Conservation (phyloP, 2,329 filamentous ascomycete genomes). For the Talaromyces sp. region DNA sequence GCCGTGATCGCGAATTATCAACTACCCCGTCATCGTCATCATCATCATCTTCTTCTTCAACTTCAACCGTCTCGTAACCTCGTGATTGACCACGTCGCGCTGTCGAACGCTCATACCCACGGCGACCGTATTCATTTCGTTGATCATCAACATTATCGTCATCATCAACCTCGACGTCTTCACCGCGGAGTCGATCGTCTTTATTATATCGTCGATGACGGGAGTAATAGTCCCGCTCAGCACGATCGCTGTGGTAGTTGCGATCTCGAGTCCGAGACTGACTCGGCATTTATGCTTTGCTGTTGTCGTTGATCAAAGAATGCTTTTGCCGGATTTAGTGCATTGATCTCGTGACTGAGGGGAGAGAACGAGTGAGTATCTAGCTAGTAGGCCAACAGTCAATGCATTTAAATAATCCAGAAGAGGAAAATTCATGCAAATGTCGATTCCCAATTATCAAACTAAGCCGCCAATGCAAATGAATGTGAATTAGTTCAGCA, state of each 20-base stretch:
- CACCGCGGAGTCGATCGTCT: constrained; percentile 17
- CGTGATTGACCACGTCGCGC: constrained; percentile 21
- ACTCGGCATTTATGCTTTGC: constrained; percentile 26
- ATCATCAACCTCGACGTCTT: constrained; percentile 10
- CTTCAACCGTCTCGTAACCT: constrained; percentile 16
- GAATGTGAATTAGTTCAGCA: background rate
- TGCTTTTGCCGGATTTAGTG: background rate
- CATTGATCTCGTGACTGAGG: background rate
- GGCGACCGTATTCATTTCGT: constrained; percentile 12
- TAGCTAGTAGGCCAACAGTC: background rate
- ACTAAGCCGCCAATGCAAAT: background rate
- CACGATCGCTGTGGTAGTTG: constrained; percentile 22
- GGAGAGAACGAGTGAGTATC: background rate
- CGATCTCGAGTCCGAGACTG: constrained; percentile 33
- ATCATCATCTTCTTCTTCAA: constrained; percentile 19
- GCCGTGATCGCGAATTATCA: background rate
- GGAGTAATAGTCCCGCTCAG: constrained; percentile 25
- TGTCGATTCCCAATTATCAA: background rate
- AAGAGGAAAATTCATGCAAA: background rate
- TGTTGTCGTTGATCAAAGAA: background rate
- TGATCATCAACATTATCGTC: constrained; percentile 4
- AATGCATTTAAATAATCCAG: background rate
- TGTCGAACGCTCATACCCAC: constrained; percentile 12
- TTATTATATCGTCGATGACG: constrained; percentile 30
- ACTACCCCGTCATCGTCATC: background rate